phyloP scores from a whole-genome alignment of 768 basidiomycete species.

The Tulasnella sp. region DNA sequence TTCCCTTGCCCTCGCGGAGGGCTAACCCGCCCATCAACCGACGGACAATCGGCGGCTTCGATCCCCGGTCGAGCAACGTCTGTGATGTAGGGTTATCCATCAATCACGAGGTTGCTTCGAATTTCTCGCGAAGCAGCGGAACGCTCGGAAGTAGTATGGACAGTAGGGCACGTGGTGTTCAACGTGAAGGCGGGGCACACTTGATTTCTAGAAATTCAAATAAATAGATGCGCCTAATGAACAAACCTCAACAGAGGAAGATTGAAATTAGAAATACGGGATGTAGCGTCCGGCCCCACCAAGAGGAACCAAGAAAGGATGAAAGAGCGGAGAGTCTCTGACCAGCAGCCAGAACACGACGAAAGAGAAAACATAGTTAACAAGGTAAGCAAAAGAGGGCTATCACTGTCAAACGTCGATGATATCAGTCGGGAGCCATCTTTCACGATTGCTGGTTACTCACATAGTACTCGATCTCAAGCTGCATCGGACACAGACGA shows the following conservation, averaged over 20 bases:
- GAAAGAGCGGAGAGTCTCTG: background rate
- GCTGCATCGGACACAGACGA: constrained; percentile 43
- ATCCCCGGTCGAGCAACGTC: background rate
- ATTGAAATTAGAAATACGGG: background rate
- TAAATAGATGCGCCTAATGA: background rate
- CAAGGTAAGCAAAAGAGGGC: background rate
- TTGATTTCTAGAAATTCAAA: background rate
- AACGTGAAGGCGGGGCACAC: background rate
- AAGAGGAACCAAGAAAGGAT: background rate
- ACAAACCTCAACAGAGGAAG: background rate
- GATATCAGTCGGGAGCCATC: background rate
- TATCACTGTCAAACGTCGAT: background rate
- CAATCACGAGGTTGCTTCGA: background rate
- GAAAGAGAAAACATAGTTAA: background rate
- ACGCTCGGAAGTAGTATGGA: background rate
- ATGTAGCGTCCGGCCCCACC: background rate
- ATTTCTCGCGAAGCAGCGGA: background rate
- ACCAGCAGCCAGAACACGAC: background rate
- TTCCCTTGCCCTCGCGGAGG: background rate
- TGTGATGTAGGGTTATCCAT: background rate
- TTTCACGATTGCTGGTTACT: background rate
- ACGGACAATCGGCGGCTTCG: background rate
- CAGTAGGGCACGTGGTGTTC: background rate
- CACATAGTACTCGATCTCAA: constrained; percentile 88
- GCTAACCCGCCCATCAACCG: background rate